A percentile compares a stretch with the other conserved stretches of the same genome.
These are phyloP conservation scores for Cylindrotheca fusiformis DNA, from an alignment of 108 stramenopile species.

Conservation along the genomic window DNA sequence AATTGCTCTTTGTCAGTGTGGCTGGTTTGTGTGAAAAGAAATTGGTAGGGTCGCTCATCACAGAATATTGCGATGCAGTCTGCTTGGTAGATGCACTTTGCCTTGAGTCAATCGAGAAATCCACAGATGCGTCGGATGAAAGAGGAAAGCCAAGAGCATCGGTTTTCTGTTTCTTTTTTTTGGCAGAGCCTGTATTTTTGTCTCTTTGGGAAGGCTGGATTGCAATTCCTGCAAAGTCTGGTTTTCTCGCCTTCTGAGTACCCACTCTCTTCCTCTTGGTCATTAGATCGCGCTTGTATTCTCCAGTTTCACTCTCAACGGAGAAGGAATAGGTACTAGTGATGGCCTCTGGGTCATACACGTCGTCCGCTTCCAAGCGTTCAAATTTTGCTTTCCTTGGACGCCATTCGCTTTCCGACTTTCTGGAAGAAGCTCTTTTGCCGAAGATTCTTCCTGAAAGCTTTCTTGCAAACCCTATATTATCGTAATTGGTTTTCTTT, in stretches of 20 bases:
- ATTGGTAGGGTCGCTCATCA: conserved; percentile 31
- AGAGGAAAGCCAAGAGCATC: conserved; percentile 1
- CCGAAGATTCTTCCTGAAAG: conserved; percentile 19
- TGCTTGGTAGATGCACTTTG: conserved; percentile 11
- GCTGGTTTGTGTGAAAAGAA: conserved; percentile 27
- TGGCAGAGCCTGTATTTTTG: conserved; percentile 1
- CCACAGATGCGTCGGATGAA: background rate
- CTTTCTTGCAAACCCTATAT: conserved; percentile 21
- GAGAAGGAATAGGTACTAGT: conserved; percentile 4
- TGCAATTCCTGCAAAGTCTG: conserved; percentile 8
- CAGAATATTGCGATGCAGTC: conserved; percentile 8
- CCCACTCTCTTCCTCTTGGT: conserved; percentile 15
- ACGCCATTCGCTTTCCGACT: conserved; percentile 24
- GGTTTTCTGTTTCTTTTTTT: conserved; percentile 9
- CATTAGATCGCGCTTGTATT: conserved; percentile 14
- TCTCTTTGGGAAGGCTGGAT: conserved; percentile 16
- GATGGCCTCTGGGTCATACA: conserved; percentile 1
- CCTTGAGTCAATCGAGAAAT: conserved; percentile 6
- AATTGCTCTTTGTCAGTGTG: conserved; percentile 18
- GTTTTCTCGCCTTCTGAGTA: background rate
- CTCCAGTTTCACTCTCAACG: conserved; percentile 28
- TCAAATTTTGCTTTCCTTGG: conserved; percentile 30
- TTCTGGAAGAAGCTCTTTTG: background rate
- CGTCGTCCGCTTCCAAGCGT: conserved; percentile 14
- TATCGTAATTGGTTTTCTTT: conserved; percentile 28